A percentile compares a stretch with the other conserved stretches of the same genome.
Evolutionary conservation across 139 green algal genomes (phyloP).

Genomic region (Eudorina sp.): DNA sequence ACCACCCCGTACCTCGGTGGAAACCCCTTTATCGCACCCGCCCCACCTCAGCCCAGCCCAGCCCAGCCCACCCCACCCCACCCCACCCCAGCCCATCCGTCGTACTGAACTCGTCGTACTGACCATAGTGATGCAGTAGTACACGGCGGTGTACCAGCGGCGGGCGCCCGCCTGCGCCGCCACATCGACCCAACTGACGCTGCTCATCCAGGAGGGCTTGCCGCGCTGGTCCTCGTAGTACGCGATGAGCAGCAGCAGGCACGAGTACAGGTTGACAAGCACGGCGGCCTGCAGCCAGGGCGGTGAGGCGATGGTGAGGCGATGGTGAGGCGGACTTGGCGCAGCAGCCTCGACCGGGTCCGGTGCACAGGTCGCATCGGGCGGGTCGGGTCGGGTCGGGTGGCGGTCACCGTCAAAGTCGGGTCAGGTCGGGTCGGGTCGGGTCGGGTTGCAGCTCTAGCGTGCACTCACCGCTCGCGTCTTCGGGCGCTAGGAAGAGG

Average conservation of each 20-base stretch:
- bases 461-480: no score
- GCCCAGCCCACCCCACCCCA: no score
- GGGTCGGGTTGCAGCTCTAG: no score
- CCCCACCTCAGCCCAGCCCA: no score
- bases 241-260: constrained; percentile 16
- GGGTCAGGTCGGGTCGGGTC: background rate
- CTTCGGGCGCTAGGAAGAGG: no score
- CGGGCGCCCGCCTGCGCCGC: background rate
- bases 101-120: no score
- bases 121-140: constrained; percentile 45
- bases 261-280: constrained; percentile 29
- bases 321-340: background rate
- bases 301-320: background rate
- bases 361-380: background rate
- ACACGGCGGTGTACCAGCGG: constrained; percentile 44
- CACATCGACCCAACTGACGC: background rate
- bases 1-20: no score
- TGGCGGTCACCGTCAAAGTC: background rate
- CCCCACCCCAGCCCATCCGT: no score
- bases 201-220: background rate
- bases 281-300: background rate
- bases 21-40: no score
- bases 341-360: no score
- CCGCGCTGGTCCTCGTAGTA: constrained; percentile 1
- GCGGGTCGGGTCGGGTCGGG: background rate